Base-by-base conservation (phyloP, 2,329 filamentous ascomycete species). In the Stagonosporopsis rhizophila region DNA sequence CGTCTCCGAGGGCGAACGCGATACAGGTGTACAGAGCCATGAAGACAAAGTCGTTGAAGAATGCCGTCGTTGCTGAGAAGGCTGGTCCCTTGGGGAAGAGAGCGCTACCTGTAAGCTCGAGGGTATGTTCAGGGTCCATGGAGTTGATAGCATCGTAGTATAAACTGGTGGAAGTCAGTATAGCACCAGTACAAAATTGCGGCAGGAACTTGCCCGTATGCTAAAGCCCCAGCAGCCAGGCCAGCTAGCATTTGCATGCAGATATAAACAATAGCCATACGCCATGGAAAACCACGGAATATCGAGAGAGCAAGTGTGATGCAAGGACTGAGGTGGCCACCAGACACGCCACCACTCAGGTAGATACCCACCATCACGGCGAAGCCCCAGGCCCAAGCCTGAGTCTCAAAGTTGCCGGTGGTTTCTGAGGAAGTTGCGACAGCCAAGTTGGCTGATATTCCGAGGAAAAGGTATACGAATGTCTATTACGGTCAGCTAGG, bases 1-100 rank as follows among this genome's bases (percentile, higher is more conserved):
- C 77, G 45, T 80, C 79, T 15, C 78, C 85, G 38, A 91, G 76
- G 0, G 87, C 87, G 65, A 89, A 91, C 48, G 91, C 88, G 60
- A 86, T 80, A 66, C 90, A 89, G 80, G 89, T 87, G 20, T 90
- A 78, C 15, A 91, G 81, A 0, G 85, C 78, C 56, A 83, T 87
- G 28, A 87, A 85, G 45, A 91, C 77, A 58, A 90, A 88, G 63
- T 91, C 88, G 39, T 85, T 88, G 68, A 90, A 89, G 74, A 90
- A 89, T 72, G 88, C 86, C n/a, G 83, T 83, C 0, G 85, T 83
- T 39, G 82, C 83, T 1, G 85, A 86, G 79, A 91, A 80, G 71
- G 89, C 86, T 0, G 77, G 65, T 3, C 66, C 66, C 61, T 56
- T 84, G 80, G 0, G 89, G 86, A 67, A 89, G 68, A 91, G 90